phyloP scores from a whole-genome alignment of 2,329 filamentous ascomycete genomes.

The Colletotrichum sp. region DNA sequence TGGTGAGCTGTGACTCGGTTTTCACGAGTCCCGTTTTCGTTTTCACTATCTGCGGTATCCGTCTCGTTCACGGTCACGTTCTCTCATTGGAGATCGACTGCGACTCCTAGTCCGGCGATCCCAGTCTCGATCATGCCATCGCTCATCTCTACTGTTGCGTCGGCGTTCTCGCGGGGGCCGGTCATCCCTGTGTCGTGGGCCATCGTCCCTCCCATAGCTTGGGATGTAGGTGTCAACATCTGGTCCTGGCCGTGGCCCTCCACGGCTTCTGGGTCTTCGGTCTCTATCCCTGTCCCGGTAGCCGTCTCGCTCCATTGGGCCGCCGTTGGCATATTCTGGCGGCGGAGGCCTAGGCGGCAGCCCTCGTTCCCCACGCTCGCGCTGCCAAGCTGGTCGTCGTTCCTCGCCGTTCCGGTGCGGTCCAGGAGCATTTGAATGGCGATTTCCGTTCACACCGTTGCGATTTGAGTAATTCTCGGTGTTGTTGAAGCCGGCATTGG shows the following conservation, averaged over 20 bases:
- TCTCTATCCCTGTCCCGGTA: conserved; percentile 37
- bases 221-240: conserved; percentile 59
- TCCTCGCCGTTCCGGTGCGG: conserved; percentile 42
- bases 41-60: conserved; percentile 52
- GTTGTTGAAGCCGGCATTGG: conserved; percentile 56
- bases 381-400: conserved; percentile 59
- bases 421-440: conserved; percentile 42
- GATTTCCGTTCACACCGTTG: conserved; percentile 53
- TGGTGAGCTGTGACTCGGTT: neutral
- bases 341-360: conserved; percentile 57
- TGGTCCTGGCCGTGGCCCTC: conserved; percentile 27
- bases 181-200: conserved; percentile 30
- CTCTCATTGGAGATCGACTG: conserved; percentile 42
- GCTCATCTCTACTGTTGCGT: conserved; percentile 28
- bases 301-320: conserved; percentile 42
- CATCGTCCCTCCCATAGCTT: conserved; percentile 44
- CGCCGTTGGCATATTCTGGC: conserved; percentile 41
- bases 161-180: conserved; percentile 28
- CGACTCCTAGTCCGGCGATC: conserved; percentile 46
- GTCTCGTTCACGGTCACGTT: conserved; percentile 47
- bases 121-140: conserved; percentile 39
- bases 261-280: conserved; percentile 34
- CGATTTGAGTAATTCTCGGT: conserved; percentile 54
- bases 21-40: neutral
- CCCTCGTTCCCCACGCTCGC: conserved; percentile 57